Evolutionary conservation across 1,284 basidiomycete species (phyloP).

Genomic region (Xerocomus minutiporus): DNA sequence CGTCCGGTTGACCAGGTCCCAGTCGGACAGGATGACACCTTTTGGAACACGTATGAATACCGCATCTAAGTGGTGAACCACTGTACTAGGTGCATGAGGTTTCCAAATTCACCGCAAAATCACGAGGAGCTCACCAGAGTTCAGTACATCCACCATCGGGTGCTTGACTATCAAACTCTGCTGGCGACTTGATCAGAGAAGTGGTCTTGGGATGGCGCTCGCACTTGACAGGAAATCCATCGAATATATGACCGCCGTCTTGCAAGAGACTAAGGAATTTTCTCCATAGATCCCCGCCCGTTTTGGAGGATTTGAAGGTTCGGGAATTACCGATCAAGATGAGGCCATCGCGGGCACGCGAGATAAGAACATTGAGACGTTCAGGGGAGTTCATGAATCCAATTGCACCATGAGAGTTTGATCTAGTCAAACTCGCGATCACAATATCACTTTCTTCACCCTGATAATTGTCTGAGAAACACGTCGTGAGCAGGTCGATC

Average conservation of each 20-base stretch:
- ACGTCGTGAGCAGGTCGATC: background rate
- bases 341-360: constrained; percentile 57
- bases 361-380: constrained; percentile 61
- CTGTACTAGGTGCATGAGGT: constrained; percentile 28
- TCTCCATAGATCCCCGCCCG: constrained; percentile 49
- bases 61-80: constrained; percentile 41
- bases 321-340: constrained; percentile 61
- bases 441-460: constrained; percentile 68
- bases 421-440: constrained; percentile 54
- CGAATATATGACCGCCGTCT: constrained; percentile 43
- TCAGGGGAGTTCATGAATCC: constrained; percentile 66
- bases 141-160: constrained; percentile 59
- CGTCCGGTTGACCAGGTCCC: constrained; percentile 31
- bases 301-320: constrained; percentile 50
- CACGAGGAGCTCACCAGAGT: constrained; percentile 43
- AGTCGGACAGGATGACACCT: constrained; percentile 44
- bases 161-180: constrained; percentile 46
- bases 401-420: constrained; percentile 50
- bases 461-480: constrained; percentile 53
- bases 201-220: constrained; percentile 46
- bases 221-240: constrained; percentile 56
- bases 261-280: constrained; percentile 43
- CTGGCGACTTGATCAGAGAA: constrained; percentile 35
- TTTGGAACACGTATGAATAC: constrained; percentile 45
- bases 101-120: background rate